phyloP scores from a whole-genome alignment of 2,329 filamentous ascomycete species.

The Rhynchosporium graminicola region DNA sequence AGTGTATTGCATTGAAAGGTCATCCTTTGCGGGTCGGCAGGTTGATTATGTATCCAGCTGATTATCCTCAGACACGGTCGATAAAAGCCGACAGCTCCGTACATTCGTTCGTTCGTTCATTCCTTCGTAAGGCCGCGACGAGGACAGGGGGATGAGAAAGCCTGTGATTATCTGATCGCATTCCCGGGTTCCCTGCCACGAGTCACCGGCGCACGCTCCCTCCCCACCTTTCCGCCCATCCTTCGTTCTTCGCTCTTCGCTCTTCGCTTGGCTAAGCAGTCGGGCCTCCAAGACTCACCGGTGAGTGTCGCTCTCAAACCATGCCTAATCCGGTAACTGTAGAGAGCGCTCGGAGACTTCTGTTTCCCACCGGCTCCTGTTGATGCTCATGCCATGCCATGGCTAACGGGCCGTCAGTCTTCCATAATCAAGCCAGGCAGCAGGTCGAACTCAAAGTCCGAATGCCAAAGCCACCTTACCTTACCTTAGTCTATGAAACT shows the following conservation, averaged over 20 bases:
- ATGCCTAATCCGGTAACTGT: constrained; percentile 3
- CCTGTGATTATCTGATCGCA: background rate
- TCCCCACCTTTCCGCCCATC: background rate
- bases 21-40: constrained; percentile 9
- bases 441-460: constrained; percentile 17
- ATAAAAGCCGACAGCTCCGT: constrained; percentile 21
- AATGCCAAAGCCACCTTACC: constrained; percentile 11
- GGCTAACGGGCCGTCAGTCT: constrained; percentile 1
- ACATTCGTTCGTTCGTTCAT: too few species aligned
- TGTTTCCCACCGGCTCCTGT: constrained; percentile 1
- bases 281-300: constrained; percentile 10
- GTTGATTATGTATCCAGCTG: constrained; percentile 21
- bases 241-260: background rate
- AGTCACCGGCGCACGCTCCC: constrained; percentile 4
- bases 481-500: background rate
- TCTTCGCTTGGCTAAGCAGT: constrained; percentile 13
- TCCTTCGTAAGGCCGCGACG: constrained; percentile 6
- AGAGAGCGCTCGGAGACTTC: constrained; percentile 10
- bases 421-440: constrained; percentile 4
- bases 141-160: background rate
- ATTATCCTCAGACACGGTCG: constrained; percentile 17
- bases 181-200: background rate
- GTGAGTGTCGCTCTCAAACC: background rate
- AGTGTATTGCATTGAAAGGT: constrained; percentile 8
- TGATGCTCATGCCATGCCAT: background rate